These are phyloP conservation scores for Tardiomyces digboiensis DNA, from an alignment of 1,139 yeast genomes.

Conservation along the genomic window DNA sequence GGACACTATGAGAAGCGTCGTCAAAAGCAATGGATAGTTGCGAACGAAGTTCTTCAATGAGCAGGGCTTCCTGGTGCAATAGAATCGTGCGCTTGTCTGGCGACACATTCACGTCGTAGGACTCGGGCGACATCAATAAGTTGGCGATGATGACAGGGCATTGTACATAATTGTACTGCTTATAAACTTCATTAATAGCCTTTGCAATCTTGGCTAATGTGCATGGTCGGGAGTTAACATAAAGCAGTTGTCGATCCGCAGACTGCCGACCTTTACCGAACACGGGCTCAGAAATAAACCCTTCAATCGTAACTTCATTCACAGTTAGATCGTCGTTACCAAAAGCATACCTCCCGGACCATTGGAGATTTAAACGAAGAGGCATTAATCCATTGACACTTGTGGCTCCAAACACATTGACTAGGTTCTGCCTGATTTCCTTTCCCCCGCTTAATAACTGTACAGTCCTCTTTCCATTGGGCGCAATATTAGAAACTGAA, in stretches of 20 bases:
- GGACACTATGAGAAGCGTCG: slow-evolving; percentile 21
- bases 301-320: slow-evolving; percentile 34
- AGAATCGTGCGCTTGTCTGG: slow-evolving; percentile 80
- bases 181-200: slow-evolving; percentile 64
- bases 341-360: slow-evolving; percentile 7
- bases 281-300: slow-evolving; percentile 64
- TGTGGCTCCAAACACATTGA: slow-evolving; percentile 61
- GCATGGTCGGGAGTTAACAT: slow-evolving; percentile 70
- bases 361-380: slow-evolving; percentile 25
- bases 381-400: slow-evolving; percentile 49
- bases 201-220: slow-evolving; percentile 44
- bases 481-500: slow-evolving; percentile 43
- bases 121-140: slow-evolving; percentile 40
- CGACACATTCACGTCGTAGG: slow-evolving; percentile 75
- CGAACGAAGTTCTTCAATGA: slow-evolving; percentile 40
- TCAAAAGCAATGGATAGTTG: slow-evolving; percentile 16
- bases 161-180: slow-evolving; percentile 60
- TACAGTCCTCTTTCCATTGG: slow-evolving; percentile 37
- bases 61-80: slow-evolving; percentile 51
- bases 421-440: slow-evolving; percentile 38
- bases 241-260: slow-evolving; percentile 66
- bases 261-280: slow-evolving; percentile 68
- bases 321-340: slow-evolving; percentile 4
- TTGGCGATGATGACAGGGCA: slow-evolving; percentile 65
- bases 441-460: slow-evolving; percentile 37